Base-by-base conservation (phyloP, 1,284 basidiomycete species). In the Taiwanofungus camphoratus region DNA sequence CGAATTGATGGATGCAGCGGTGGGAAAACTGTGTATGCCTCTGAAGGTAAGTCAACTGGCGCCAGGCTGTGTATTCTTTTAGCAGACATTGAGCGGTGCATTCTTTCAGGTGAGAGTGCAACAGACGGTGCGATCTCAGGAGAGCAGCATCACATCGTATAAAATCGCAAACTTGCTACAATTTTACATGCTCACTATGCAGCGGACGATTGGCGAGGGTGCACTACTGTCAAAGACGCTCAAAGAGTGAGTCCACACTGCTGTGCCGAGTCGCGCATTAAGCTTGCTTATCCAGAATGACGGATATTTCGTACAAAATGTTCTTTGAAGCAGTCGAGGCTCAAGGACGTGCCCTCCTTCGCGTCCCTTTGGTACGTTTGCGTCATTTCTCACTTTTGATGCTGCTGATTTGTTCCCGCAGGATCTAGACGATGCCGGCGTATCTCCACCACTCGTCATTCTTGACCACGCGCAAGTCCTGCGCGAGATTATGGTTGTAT, bases 101-200 rank as follows among this genome's bases (percentile, higher is more conserved):
- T 35, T 23, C 3, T 4, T 46, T 18, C 51, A 92, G 84, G 70
- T 87, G 33, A 80, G 95, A 18, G 85, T 98, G 24, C 80, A 92
- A 58, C 94, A 98, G 63, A 97, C 93, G 5, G 79, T 97, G 27
- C 79, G 87, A 38, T 87, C 83, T 4, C 94, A 98, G 62, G 93
- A 97, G 62, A 93, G 91, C 52, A 85, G 87, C 48, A 92, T 98
- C 46, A 80, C 87, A 39, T 79, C 87, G 0, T 98, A 95, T 67
- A 90, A 90, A 60, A 83, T 99, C 41, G 85, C 91, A 33, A 96
- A 93, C 54, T 70, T 98, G n/a, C 66, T 99, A 3, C 88, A 95
- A 53, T 99, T 98, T 61, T 99, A 98, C 63, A 73, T 85, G 59
- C 64, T 90, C 16, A 97, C 92, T 0, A 96, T 99, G 92, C 74